Percentiles rank a stretch among this genome's conserved stretches.
Conservation (phyloP, 179 eudicot genomes). For the Monotropa hypopitys region DNA sequence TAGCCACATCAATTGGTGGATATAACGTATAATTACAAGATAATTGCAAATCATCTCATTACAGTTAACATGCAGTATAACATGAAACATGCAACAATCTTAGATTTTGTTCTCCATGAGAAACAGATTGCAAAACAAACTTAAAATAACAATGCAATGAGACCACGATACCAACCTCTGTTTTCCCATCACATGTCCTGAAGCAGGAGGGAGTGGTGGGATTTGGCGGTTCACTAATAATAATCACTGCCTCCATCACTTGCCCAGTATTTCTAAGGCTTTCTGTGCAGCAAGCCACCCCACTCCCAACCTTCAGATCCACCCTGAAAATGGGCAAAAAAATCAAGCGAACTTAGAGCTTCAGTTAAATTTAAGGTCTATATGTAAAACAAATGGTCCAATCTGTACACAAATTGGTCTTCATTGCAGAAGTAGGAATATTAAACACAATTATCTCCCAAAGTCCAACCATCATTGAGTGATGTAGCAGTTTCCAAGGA, state of each 20-base stretch:
- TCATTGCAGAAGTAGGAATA: background rate
- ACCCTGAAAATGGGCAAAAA: slow-evolving; percentile 25
- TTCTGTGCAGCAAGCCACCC: slow-evolving; percentile 35
- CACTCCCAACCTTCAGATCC: slow-evolving; percentile 57
- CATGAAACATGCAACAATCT: background rate
- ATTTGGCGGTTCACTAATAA: slow-evolving; percentile 42
- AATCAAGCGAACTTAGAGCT: background rate
- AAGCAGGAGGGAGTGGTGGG: slow-evolving; percentile 36
- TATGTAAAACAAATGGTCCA: background rate
- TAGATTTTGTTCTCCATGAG: background rate
- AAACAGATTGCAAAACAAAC: background rate
- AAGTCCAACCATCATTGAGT: background rate
- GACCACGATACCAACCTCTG: slow-evolving; percentile 45
- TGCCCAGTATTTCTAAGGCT: slow-evolving; percentile 23
- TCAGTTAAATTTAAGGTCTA: background rate
- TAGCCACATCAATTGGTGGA: background rate
- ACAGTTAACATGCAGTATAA: background rate
- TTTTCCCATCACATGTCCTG: slow-evolving; percentile 33
- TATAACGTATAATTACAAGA: background rate
- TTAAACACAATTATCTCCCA: background rate
- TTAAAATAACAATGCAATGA: background rate
- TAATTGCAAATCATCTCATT: background rate
- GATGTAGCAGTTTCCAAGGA: background rate
- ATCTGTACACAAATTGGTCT: background rate
- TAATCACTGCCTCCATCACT: slow-evolving; percentile 58